Evolutionary conservation across 495 filamentous ascomycete species (phyloP).

Genomic region (Talaromyces liani): DNA sequence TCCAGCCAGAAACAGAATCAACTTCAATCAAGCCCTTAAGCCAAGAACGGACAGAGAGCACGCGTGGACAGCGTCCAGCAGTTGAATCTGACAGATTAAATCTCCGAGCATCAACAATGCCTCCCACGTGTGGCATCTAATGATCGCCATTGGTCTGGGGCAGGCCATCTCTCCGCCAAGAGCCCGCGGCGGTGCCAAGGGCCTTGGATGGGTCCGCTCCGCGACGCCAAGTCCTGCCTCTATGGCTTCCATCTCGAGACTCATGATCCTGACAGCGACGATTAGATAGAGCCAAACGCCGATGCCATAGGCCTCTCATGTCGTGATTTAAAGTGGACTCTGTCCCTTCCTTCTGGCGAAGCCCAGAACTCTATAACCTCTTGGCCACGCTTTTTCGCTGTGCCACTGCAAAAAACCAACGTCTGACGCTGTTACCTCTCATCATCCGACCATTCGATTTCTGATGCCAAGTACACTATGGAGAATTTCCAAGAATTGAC

Average conservation of each 20-base stretch:
- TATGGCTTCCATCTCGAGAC: not conserved
- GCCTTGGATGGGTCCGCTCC: not conserved
- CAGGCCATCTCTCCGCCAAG: not conserved
- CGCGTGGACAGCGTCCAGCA: not conserved
- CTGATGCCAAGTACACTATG: not conserved
- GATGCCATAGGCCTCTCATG: conserved; percentile 1
- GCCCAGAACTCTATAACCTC: not conserved
- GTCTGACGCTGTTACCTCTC: not conserved
- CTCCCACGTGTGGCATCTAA: not conserved
- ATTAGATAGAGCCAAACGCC: not conserved
- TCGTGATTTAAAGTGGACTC: not conserved
- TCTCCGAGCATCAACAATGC: not conserved
- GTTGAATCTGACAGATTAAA: not conserved
- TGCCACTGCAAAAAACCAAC: not conserved
- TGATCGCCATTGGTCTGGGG: conserved; percentile 1
- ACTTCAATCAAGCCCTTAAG: not conserved
- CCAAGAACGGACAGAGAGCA: conserved; percentile 1
- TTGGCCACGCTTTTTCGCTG: not conserved
- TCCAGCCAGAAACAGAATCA: not conserved
- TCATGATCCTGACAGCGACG: not conserved
- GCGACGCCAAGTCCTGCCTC: not conserved
- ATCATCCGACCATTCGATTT: not conserved
- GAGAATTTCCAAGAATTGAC: not conserved
- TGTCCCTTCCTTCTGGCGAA: not conserved
- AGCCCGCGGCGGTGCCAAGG: not conserved